Conservation (phyloP, 768 basidiomycete species). For the Porpolomopsis calyptriformis region DNA sequence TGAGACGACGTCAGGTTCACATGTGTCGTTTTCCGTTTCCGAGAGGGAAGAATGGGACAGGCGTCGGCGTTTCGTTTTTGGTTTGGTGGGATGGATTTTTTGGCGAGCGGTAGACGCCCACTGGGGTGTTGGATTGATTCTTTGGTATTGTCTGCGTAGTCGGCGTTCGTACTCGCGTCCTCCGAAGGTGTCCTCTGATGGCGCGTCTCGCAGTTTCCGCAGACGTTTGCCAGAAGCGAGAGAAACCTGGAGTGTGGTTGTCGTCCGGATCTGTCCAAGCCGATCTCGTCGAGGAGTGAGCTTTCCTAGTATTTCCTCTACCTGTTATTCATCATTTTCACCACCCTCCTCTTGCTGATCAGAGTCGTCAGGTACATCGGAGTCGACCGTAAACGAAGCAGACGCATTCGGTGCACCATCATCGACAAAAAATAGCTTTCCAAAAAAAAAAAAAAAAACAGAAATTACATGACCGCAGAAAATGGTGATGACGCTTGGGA, state of each 20-base stretch:
- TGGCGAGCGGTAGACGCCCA: slow-evolving; percentile 75
- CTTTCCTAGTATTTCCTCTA: too few relatives aligned
- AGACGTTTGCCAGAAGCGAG: slow-evolving; percentile 52
- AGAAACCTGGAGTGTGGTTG: slow-evolving; percentile 38
- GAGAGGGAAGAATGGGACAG: too few relatives aligned
- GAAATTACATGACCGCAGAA: too few relatives aligned
- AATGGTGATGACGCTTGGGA: too few relatives aligned
- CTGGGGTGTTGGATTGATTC: slow-evolving; percentile 78
- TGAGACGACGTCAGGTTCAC: slow-evolving; percentile 29
- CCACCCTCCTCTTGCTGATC: too few relatives aligned
- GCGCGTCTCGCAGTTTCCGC: slow-evolving; percentile 74
- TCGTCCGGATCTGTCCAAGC: slow-evolving; percentile 84
- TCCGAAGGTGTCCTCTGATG: slow-evolving; percentile 57
- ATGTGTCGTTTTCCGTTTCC: too few relatives aligned
- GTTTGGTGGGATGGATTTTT: slow-evolving; percentile 28
- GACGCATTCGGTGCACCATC: slow-evolving; percentile 24
- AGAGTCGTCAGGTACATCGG: background rate
- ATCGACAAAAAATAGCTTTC: slow-evolving; percentile 74
- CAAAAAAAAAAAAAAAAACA: slow-evolving; percentile 8
- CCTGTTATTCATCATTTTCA: too few relatives aligned
- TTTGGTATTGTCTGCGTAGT: slow-evolving; percentile 77
- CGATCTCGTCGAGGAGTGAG: slow-evolving; percentile 24
- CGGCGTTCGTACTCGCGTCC: slow-evolving; percentile 84
- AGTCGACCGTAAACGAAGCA: too few relatives aligned
- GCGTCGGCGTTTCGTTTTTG: too few relatives aligned